Evolutionary conservation across 192 early-diverging fungal genomes (phyloP).

Genomic region (Umbelopsis isabellina): DNA sequence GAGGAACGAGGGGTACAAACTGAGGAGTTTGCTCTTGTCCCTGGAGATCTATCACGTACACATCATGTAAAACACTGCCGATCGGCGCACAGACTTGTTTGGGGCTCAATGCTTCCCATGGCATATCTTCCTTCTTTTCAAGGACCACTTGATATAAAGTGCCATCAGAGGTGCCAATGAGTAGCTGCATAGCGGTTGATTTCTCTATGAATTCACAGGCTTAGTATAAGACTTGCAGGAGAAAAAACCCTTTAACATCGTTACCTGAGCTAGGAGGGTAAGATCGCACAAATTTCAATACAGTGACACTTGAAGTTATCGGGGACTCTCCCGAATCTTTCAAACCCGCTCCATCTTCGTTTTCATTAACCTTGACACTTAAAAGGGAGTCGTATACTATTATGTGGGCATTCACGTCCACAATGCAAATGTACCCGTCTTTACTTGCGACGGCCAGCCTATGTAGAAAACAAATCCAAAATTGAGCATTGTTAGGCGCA

Average conservation of each 20-base stretch:
- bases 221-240: too few relatives aligned
- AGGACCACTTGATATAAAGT: neutral
- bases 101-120: neutral
- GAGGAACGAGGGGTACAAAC: neutral
- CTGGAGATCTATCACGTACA: conserved; percentile 22
- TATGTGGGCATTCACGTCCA: neutral
- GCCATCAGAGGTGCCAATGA: neutral
- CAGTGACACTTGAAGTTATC: neutral
- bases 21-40: conserved; percentile 15
- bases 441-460: conserved; percentile 5
- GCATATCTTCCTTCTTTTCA: neutral
- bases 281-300: neutral
- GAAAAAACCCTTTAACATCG: too few relatives aligned
- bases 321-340: neutral
- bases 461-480: too few relatives aligned
- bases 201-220: neutral
- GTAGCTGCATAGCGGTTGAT: neutral
- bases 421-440: conserved; percentile 2
- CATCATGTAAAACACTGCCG: neutral
- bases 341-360: neutral
- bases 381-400: neutral
- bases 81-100: neutral
- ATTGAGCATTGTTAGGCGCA: neutral
- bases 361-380: neutral
- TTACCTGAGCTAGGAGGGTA: conserved; percentile 15